A percentile compares a stretch with the other conserved stretches of the same genome.
Conservation (phyloP, 176 grass and related monocot species). For the Rhipidocladum racemiflorum region DNA sequence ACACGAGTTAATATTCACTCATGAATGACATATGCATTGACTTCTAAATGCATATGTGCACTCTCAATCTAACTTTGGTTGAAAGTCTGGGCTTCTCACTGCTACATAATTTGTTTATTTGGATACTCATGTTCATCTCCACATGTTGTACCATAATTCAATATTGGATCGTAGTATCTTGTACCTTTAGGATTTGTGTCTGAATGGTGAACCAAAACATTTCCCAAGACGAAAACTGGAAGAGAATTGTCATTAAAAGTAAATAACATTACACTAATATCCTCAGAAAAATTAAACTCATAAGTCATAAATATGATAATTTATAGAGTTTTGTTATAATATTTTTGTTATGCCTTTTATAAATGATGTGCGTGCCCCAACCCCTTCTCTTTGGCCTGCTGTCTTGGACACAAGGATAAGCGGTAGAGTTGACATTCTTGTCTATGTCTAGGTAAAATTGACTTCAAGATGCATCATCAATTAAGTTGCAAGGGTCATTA, state of each 20-base stretch:
- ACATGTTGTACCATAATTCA: neutral
- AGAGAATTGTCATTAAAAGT: neutral
- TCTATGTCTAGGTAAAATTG: neutral
- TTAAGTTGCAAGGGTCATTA: slow-evolving; percentile 1
- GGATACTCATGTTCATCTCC: neutral
- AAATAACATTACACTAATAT: neutral
- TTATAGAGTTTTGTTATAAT: neutral
- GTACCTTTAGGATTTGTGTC: neutral
- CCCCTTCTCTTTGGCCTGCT: neutral
- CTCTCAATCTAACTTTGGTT: neutral
- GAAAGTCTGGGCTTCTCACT: neutral
- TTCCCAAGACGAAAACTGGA: neutral
- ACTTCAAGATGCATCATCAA: neutral
- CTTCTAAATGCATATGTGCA: neutral
- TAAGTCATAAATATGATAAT: neutral
- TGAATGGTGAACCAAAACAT: neutral
- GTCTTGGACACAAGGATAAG: neutral
- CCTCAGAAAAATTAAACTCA: neutral
- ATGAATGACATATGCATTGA: slow-evolving; percentile 25
- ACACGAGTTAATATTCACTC: neutral
- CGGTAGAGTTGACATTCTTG: neutral
- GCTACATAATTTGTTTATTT: neutral
- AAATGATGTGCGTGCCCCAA: neutral
- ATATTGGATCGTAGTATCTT: neutral
- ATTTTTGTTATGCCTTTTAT: neutral